These are phyloP conservation scores for Dioszegia crocea DNA, from an alignment of 768 basidiomycete genomes.

Conservation along the genomic window DNA sequence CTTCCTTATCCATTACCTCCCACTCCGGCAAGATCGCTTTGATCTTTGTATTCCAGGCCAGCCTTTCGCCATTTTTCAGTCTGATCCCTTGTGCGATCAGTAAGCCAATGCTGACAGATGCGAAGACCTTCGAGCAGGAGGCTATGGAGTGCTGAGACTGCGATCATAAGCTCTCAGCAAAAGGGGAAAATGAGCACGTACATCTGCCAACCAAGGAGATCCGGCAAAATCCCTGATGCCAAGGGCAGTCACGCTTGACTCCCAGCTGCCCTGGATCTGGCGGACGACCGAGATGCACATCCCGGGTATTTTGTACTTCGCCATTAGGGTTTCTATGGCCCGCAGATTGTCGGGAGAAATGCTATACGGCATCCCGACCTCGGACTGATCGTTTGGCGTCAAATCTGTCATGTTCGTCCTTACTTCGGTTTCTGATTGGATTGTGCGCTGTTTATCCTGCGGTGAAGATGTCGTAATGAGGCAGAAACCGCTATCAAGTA, in stretches of 20 bases:
- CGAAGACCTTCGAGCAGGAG: constrained; percentile 46
- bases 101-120: constrained; percentile 26
- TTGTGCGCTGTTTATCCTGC: too few relatives aligned
- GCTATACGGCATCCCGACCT: too few relatives aligned
- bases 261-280: background rate
- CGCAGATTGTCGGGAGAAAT: too few relatives aligned
- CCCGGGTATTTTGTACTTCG: background rate
- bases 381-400: too few relatives aligned
- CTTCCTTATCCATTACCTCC: constrained; percentile 32
- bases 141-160: constrained; percentile 25
- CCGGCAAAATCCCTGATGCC: background rate
- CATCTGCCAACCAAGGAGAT: background rate
- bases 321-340: too few relatives aligned
- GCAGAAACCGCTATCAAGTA: too few relatives aligned
- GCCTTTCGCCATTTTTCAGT: constrained; percentile 17
- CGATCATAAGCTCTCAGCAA: background rate
- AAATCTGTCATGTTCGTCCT: too few relatives aligned
- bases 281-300: background rate
- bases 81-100: constrained; percentile 26
- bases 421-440: too few relatives aligned
- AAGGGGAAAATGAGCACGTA: background rate
- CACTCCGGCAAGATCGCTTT: constrained; percentile 37
- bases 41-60: constrained; percentile 35
- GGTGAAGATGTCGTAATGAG: too few relatives aligned
- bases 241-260: background rate